Percentiles rank a stretch among this genome's conserved stretches.
These are phyloP conservation scores for Taxillus chinensis DNA, from an alignment of 164 flowering plant species.

Conservation along the genomic window DNA sequence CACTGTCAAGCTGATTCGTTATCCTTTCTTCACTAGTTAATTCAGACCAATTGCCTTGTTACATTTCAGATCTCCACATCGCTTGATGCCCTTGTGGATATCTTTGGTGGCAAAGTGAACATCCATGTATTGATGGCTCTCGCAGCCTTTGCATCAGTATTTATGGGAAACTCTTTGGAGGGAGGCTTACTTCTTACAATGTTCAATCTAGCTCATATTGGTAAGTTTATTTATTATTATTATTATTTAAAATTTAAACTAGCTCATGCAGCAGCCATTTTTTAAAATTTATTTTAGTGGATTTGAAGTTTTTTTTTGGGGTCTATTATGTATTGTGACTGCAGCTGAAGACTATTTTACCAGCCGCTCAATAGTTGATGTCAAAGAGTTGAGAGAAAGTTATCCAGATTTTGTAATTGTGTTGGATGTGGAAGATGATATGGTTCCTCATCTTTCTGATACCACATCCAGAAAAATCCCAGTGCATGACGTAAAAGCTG, in stretches of 20 bases:
- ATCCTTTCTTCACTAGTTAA: background rate
- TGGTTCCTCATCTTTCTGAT: conserved; percentile 44
- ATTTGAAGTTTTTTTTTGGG: background rate
- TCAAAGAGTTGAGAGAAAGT: conserved; percentile 84
- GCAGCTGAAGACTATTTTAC: conserved; percentile 98
- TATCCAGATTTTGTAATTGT: conserved; percentile 89
- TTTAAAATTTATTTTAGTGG: background rate
- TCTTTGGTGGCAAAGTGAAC: conserved; percentile 81
- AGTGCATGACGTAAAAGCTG: conserved; percentile 70
- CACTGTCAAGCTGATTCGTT: background rate
- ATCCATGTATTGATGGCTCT: conserved; percentile 98
- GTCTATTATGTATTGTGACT: conserved; percentile 7
- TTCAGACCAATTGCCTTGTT: conserved; percentile 1
- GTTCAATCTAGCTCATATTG: conserved; percentile 98
- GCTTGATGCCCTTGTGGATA: conserved; percentile 79
- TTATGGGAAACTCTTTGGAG: conserved; percentile 93
- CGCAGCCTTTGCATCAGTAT: conserved; percentile 89
- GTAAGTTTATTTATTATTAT: conserved; percentile 19
- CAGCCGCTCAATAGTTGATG: conserved; percentile 83
- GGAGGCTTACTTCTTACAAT: conserved; percentile 95
- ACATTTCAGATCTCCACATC: conserved; percentile 65
- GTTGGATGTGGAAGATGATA: conserved; percentile 41
- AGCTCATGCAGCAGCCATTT: background rate
- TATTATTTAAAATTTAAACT: background rate
- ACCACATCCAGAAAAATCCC: conserved; percentile 61